Base-by-base conservation (phyloP, 176 grass and related monocot species). In the Coix lacrymajobi region DNA sequence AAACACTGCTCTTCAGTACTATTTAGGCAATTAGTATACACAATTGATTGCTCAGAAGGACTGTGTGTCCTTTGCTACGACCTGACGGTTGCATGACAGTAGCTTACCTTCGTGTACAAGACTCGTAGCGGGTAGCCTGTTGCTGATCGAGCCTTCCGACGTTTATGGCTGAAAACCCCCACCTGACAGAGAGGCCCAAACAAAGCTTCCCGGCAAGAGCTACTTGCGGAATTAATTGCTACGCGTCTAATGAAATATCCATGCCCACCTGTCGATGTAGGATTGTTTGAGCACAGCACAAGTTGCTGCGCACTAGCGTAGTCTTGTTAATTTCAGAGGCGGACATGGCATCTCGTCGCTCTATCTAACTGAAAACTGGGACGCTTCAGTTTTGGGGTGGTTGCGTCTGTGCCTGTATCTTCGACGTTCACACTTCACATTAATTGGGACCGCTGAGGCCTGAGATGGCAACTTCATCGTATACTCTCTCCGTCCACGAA, bases 321-420 rank as follows among this genome's bases (percentile, higher is more conserved):
- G 64, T 15, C 56, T 13, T 77, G 57, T 78, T 82, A 64, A 60
- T 78, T 72, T 60, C 56, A 64, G 58, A 65, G 72, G 36, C 56
- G 40, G 29, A 89, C 88, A 56, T 85, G 29, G 86, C 88, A 56
- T 85, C 78, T 62, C 40, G 45, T 65, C 56, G 56, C 63, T 41
- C 54, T 85, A 52, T 52, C 38, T 10, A 25, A 65, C 32, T 33
- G 43, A 83, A 73, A 77, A 40, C 16, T 16, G 15, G n/a, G 25
- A 6, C 7, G 1, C 16, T 52, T 25, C 6, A 26, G 38, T 36
- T 52, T 24, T 49, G 70, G 60, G 26, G 38, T 62, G 46, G 13
- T 52, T 52, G n/a, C n/a, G n/a, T n/a, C n/a, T n/a, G n/a, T 66
- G 43, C 26, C 57, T 22, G 8, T 31, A 38, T 29, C 24, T 3